Conservation (phyloP, 1,284 basidiomycete species). For the Cerrena zonata region DNA sequence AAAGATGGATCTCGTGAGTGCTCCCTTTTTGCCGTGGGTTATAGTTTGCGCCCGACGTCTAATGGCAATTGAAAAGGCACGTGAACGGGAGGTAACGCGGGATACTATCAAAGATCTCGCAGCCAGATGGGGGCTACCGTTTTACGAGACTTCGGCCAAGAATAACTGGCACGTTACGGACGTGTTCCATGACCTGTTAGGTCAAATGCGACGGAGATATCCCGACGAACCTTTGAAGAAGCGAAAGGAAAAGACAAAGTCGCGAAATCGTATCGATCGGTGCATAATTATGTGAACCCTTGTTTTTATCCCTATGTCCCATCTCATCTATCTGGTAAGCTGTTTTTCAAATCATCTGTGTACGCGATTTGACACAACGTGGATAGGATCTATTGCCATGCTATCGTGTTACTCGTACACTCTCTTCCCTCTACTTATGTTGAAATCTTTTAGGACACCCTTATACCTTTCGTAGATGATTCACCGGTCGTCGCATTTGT, state of each 20-base stretch:
- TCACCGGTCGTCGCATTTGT: background rate
- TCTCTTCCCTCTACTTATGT: background rate
- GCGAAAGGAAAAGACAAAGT: slow-evolving; percentile 34
- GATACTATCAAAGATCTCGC: slow-evolving; percentile 62
- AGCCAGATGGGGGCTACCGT: slow-evolving; percentile 65
- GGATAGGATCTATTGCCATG: background rate
- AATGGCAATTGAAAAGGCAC: slow-evolving; percentile 30
- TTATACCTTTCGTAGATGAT: background rate
- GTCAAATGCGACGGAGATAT: slow-evolving; percentile 66
- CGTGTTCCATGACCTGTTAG: slow-evolving; percentile 73
- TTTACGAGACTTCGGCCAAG: slow-evolving; percentile 83
- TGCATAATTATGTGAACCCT: slow-evolving; percentile 59
- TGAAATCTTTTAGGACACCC: background rate
- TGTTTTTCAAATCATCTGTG: no score
- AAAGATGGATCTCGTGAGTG: slow-evolving; percentile 69
- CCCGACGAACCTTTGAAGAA: slow-evolving; percentile 37
- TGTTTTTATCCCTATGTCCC: no score
- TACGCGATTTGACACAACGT: no score
- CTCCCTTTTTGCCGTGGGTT: background rate
- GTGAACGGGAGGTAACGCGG: slow-evolving; percentile 75
- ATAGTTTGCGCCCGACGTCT: background rate
- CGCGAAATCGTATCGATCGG: slow-evolving; percentile 15
- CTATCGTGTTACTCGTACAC: background rate
- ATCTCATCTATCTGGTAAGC: background rate
- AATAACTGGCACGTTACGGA: slow-evolving; percentile 74